These are phyloP conservation scores for button mushroom (Agaricus bisporus) DNA, from an alignment of 768 basidiomycete genomes.

Conservation along the genomic window DNA sequence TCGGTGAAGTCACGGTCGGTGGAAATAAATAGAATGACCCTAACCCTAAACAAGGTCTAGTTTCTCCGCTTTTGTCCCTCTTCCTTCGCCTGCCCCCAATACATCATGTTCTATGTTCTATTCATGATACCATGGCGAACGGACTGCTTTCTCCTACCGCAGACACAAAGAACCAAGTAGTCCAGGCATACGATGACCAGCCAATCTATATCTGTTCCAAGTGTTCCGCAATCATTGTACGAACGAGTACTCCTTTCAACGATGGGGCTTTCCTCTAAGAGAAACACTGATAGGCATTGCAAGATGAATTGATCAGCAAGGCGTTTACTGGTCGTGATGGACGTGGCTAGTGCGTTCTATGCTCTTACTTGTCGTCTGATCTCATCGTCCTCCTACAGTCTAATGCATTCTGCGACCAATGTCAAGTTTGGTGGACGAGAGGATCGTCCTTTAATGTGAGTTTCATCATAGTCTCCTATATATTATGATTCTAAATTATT, in stretches of 20 bases:
- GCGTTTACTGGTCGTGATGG: conserved; percentile 81
- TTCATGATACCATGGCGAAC: conserved; percentile 1
- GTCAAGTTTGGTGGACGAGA: conserved; percentile 69
- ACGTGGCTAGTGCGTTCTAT: conserved; percentile 60
- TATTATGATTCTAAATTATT: conserved; percentile 1
- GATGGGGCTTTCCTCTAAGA: not conserved
- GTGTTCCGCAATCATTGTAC: conserved; percentile 66
- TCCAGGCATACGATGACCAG: conserved; percentile 56
- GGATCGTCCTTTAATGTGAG: conserved; percentile 66
- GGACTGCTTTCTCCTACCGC: conserved; percentile 21
- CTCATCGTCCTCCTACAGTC: conserved; percentile 30
- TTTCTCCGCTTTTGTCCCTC: not conserved
- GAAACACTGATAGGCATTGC: conserved; percentile 47
- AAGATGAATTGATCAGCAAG: conserved; percentile 83
- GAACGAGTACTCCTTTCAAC: conserved; percentile 17
- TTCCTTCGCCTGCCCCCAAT: not conserved
- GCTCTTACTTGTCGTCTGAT: not conserved
- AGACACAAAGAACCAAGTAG: conserved; percentile 49
- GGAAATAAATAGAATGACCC: conserved; percentile 7
- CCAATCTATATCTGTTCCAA: conserved; percentile 65
- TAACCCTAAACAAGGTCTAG: conserved; percentile 18
- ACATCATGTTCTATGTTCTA: too few species aligned
- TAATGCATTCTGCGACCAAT: conserved; percentile 75
- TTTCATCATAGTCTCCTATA: not conserved
- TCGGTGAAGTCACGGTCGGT: not conserved